Conservation (phyloP, 2,329 filamentous ascomycete genomes). For the Monilinia aucupariae region DNA sequence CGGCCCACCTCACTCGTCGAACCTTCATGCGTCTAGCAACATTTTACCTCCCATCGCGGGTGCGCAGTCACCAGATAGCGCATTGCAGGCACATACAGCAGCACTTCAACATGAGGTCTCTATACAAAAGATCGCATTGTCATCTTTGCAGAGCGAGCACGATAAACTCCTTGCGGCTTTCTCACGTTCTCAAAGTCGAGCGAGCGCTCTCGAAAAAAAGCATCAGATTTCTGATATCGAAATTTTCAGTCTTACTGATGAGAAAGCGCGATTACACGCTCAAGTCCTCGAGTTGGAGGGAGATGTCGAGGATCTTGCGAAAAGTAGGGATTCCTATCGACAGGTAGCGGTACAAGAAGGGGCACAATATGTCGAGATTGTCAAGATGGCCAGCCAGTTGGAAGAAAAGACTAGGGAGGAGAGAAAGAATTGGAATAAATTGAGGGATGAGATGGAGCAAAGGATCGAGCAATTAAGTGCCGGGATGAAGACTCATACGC, state of each 20-base stretch:
- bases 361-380: constrained; percentile 35
- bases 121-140: constrained; percentile 47
- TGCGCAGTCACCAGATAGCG: constrained; percentile 26
- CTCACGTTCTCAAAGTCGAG: constrained; percentile 45
- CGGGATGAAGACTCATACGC: neutral
- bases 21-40: constrained; percentile 21
- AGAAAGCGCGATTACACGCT: constrained; percentile 44
- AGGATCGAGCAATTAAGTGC: constrained; percentile 27
- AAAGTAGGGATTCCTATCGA: constrained; percentile 42
- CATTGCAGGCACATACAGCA: constrained; percentile 32
- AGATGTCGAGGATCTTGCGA: constrained; percentile 45
- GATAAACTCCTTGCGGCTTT: constrained; percentile 47
- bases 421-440: constrained; percentile 28
- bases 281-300: constrained; percentile 44
- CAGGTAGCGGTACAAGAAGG: constrained; percentile 34
- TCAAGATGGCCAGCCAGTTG: constrained; percentile 33
- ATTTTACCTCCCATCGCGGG: constrained; percentile 28
- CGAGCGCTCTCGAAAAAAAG: constrained; percentile 47
- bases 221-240: constrained; percentile 46
- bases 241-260: constrained; percentile 46
- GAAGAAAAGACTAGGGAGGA: constrained; percentile 32
- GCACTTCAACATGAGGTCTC: constrained; percentile 49
- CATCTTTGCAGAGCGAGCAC: constrained; percentile 50
- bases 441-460: constrained; percentile 31
- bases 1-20: constrained; percentile 23